Evolutionary conservation across 2,329 filamentous ascomycete genomes (phyloP), one percentile per base, ranked within the genome.

Genomic region (Byssoonygena ceratinophila): DNA sequence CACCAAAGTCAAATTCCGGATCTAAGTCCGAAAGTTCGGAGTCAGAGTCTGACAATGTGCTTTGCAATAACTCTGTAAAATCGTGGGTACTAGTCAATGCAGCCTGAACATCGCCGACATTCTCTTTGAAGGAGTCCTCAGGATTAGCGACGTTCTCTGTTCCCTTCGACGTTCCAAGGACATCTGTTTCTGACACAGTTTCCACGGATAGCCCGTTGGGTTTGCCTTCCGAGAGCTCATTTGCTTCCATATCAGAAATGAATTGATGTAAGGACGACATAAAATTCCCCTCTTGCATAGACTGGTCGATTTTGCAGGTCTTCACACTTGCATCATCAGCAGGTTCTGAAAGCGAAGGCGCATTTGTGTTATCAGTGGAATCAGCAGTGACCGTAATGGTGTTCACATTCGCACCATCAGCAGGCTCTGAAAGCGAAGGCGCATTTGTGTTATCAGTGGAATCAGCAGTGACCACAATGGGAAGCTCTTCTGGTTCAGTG

Each of bases 11-110:
- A 20, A 27, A 12, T 23, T 46, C n/a, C 14, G 43, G 29, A 9
- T 31, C n/a, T 12, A 40, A 12, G 7, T 47, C 43, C 2, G 50
- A 52, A 32, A 52, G 25, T 22, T 53, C 51, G 40, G 43, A 40
- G 2, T 53, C 47, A 16, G 23, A 31, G 53, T 32, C 40, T 14
- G n/a, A 23, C n/a, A 49, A 27, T 16, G 23, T 41, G 41, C 55
- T 49, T 20, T 27, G 5, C 20, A 25, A 20, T 3, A 18, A 18
- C 39, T 27, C 16, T 6, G 18, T 14, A 20, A 37, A 39, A 41
- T 31, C 5, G 23, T 20, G 4, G 3, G 20, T 31, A 16, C 14
- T 14, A 27, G 22, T 4, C 2, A 4, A 11, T 27, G 20, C 22
- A 25, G 1, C 1, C 14, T 16, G 18, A 9, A 9, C 31, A 36